Base-by-base conservation (phyloP, 2,329 filamentous ascomycete species). In the Podosphaera fusca region DNA sequence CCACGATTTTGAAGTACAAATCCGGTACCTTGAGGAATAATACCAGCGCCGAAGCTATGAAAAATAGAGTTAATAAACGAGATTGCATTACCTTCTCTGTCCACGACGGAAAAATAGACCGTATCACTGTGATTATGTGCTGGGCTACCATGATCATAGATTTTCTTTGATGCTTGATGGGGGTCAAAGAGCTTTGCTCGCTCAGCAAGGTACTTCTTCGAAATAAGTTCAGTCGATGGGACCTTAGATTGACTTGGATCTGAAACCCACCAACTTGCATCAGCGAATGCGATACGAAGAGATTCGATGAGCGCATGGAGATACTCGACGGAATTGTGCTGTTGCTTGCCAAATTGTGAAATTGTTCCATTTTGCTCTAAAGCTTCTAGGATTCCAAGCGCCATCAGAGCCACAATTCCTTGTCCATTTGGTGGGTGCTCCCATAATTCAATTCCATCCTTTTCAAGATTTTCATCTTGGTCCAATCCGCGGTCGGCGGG, bases 31-130 rank as follows among this genome's bases (percentile, higher is more conserved):
- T 75, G 72, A 29, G 92, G 90, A 55, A 98, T 80, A 66, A 96
- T 94, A 62, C 74, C 76, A 0, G 87, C 92, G 56, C 92, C 92
- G 69, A 96, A 90, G 0, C 87, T 87, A 57, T 77, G 82, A 70
- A 89, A 96, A 74, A 90, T 94, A 70, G 84, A 89, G 75, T 95
- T 96, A 73, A 96, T 96, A 72, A 96, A 95, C 30, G 85, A 92
- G 56, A 92, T 89, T 38, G 85, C 90, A 69, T 96, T 96, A 56
- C 92, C 92, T 36, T 80, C 73, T 1, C 74, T 70, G 71, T 96
- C 92, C 0, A 88, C 84, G 9, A 84, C 84, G 58, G 84, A 81
- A 67, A 96, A 94, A 73, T 96, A 96, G 34, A 96, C 92, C 0
- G 92, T 96, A 69, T 98, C 92, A 68, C 84, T 85, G 70, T 85